phyloP scores from a whole-genome alignment of 768 basidiomycete genomes.

The Leucosporidium creatinivorum region DNA sequence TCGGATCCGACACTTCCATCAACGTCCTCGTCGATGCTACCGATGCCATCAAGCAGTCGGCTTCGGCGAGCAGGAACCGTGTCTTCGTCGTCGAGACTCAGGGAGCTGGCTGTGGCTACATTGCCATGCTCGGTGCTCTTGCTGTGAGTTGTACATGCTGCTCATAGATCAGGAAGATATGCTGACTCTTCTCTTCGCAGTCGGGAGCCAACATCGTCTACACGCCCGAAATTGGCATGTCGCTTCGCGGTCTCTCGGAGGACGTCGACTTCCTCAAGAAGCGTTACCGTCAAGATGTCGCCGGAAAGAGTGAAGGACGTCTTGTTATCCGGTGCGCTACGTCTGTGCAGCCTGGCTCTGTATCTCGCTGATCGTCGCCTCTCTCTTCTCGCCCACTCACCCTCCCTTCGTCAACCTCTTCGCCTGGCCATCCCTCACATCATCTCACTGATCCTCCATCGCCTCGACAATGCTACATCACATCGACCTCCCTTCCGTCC shows the following conservation, averaged over 20 bases:
- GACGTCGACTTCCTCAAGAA: conserved; percentile 85
- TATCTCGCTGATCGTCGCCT: too few species aligned
- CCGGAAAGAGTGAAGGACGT: conserved; percentile 86
- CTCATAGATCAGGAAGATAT: neutral
- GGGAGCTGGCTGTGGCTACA: conserved; percentile 91
- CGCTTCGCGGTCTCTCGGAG: conserved; percentile 65
- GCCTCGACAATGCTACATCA: neutral
- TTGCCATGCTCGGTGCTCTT: conserved; percentile 89
- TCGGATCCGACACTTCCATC: conserved; percentile 94
- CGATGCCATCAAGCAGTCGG: conserved; percentile 97
- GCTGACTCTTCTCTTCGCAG: conserved; percentile 43
- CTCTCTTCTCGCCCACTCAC: too few species aligned
- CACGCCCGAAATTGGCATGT: conserved; percentile 84
- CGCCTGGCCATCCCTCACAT: too few species aligned
- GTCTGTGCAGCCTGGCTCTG: too few species aligned
- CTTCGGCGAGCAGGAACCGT: conserved; percentile 86
- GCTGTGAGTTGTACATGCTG: conserved; percentile 57
- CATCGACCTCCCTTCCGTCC: too few species aligned
- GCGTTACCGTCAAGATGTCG: conserved; percentile 74
- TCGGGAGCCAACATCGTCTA: conserved; percentile 88
- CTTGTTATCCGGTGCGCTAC: conserved; percentile 72
- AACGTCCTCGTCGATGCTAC: conserved; percentile 96
- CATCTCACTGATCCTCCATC: too few species aligned
- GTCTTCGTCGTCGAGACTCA: conserved; percentile 98
- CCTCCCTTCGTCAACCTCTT: too few species aligned